phyloP scores from a whole-genome alignment of 257 asterid genomes.

The Leptodermis oblonga region DNA sequence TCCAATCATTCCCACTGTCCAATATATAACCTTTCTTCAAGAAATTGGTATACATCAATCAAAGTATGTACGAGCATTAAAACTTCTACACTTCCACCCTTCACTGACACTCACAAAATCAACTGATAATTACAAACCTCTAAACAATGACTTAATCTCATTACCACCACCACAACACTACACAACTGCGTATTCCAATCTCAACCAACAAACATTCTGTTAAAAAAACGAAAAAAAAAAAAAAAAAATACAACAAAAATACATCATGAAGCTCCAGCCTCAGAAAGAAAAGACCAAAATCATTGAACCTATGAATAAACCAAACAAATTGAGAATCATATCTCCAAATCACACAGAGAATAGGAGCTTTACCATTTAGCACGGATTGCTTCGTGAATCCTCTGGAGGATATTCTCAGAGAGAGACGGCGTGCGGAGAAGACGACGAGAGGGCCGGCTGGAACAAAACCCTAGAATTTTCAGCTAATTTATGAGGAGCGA shows the following conservation, averaged over 20 bases:
- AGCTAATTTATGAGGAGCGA: background rate
- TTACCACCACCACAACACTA: background rate
- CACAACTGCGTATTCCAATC: background rate
- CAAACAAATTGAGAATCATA: background rate
- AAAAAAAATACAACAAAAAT: too few relatives aligned
- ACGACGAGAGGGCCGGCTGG: background rate
- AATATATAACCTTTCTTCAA: background rate
- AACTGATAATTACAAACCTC: background rate
- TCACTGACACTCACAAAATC: background rate
- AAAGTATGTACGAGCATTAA: background rate
- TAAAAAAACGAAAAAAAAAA: background rate
- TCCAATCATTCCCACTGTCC: background rate
- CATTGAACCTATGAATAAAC: background rate
- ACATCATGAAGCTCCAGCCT: background rate
- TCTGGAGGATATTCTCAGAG: background rate
- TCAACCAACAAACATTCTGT: background rate
- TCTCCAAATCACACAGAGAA: background rate
- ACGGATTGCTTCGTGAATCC: background rate
- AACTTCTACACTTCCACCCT: background rate
- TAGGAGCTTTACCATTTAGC: conserved; percentile 1
- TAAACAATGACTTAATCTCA: background rate
- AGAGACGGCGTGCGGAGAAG: background rate
- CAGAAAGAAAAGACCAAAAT: background rate
- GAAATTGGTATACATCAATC: background rate
- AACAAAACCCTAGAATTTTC: background rate